A percentile compares a stretch with the other conserved stretches of the same genome.
Conservation (phyloP, 2,329 filamentous ascomycete genomes). For the Ploettnerulaceae sp. region DNA sequence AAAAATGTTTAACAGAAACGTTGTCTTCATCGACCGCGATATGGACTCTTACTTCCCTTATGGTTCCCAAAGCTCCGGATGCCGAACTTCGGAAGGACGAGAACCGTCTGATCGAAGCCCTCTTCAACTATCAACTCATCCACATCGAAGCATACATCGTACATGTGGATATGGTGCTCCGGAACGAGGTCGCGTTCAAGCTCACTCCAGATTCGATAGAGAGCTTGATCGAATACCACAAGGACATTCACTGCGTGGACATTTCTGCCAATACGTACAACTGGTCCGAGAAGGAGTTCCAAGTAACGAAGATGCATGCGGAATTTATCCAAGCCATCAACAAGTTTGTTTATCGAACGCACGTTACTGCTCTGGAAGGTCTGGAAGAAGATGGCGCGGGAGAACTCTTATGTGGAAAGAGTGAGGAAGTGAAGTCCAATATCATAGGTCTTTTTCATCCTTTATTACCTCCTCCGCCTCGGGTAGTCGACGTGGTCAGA, state of each 20-base stretch:
- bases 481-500: slow-evolving; percentile 83
- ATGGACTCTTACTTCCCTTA: slow-evolving; percentile 89
- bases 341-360: slow-evolving; percentile 91
- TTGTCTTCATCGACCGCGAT: slow-evolving; percentile 85
- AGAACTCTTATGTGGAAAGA: slow-evolving; percentile 85
- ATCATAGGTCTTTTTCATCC: slow-evolving; percentile 82
- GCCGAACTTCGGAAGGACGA: slow-evolving; percentile 76
- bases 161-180: slow-evolving; percentile 97
- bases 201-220: slow-evolving; percentile 93
- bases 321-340: slow-evolving; percentile 96
- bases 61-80: slow-evolving; percentile 86
- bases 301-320: slow-evolving; percentile 95
- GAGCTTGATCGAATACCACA: slow-evolving; percentile 88
- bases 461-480: slow-evolving; percentile 78
- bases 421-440: slow-evolving; percentile 85
- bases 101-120: slow-evolving; percentile 76
- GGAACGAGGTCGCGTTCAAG: slow-evolving; percentile 98
- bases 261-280: slow-evolving; percentile 83
- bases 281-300: slow-evolving; percentile 94
- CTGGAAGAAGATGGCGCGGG: slow-evolving; percentile 94
- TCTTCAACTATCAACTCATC: slow-evolving; percentile 90
- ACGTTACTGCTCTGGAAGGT: slow-evolving; percentile 84
- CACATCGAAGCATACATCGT: slow-evolving; percentile 97
- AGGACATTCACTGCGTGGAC: slow-evolving; percentile 89
- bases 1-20: slow-evolving; percentile 90